Percentiles rank a stretch among this genome's conserved stretches.
Evolutionary conservation across 805 yeast species (phyloP).

Genomic region (Scheffersomyces lignosus): DNA sequence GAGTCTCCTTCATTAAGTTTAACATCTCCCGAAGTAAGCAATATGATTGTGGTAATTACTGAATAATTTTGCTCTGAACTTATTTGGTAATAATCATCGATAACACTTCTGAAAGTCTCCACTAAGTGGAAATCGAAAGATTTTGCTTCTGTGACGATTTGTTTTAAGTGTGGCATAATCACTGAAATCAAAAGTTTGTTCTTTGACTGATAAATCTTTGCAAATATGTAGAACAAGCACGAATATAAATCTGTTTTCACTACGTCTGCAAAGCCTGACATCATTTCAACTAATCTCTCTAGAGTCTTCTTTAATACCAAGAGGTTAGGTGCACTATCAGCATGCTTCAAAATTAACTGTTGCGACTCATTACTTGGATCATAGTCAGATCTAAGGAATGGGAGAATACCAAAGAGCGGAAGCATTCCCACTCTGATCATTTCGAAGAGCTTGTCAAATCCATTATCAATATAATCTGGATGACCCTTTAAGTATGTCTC

Average conservation of each 20-base stretch:
- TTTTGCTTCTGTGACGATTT: constrained; percentile 24
- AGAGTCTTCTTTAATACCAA: constrained; percentile 49
- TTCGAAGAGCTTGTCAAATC: constrained; percentile 82
- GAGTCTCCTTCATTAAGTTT: constrained; percentile 24
- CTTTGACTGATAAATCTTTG: constrained; percentile 50
- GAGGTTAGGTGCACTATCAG: constrained; percentile 38
- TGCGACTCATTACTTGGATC: constrained; percentile 27
- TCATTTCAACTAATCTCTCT: constrained; percentile 59
- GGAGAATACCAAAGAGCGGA: constrained; percentile 59
- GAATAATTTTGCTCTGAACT: constrained; percentile 19
- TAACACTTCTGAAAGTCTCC: constrained; percentile 23
- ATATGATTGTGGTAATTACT: constrained; percentile 33
- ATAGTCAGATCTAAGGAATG: constrained; percentile 54
- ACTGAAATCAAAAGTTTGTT: constrained; percentile 46
- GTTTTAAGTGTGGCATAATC: constrained; percentile 45
- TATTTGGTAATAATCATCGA: constrained; percentile 20
- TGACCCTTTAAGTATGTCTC: constrained; percentile 33
- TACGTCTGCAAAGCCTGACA: constrained; percentile 61
- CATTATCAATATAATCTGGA: constrained; percentile 42
- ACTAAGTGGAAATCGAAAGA: constrained; percentile 19
- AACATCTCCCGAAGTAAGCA: constrained; percentile 37
- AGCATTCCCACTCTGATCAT: constrained; percentile 67
- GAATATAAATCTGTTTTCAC: constrained; percentile 71
- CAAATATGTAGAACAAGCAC: constrained; percentile 63
- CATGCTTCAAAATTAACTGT: constrained; percentile 26